Conservation (phyloP, 345 rosid species). For the Moringa oleifera region DNA sequence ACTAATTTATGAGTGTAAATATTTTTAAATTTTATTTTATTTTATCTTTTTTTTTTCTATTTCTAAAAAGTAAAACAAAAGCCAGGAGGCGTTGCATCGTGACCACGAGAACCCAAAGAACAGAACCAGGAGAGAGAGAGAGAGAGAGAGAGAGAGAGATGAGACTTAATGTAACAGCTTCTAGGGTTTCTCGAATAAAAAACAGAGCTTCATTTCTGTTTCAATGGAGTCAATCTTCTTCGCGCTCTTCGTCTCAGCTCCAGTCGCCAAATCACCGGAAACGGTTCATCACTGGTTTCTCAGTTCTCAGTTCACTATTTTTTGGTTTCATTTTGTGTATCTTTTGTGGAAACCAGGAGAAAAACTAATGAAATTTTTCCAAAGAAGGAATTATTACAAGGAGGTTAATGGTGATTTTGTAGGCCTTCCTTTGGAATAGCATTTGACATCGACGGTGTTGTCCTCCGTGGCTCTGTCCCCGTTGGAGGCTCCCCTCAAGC, state of each 20-base stretch:
- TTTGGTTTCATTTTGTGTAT: background rate
- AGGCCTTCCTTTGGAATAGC: conserved; percentile 46
- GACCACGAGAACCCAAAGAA: background rate
- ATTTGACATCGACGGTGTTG: conserved; percentile 47
- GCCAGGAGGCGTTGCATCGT: background rate
- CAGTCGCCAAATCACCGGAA: conserved; percentile 3
- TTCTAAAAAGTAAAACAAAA: too few relatives aligned
- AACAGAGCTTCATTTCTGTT: conserved; percentile 7
- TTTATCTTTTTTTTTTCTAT: too few relatives aligned
- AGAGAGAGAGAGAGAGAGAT: conserved; percentile 8
- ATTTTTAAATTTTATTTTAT: too few relatives aligned
- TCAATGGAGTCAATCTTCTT: conserved; percentile 6
- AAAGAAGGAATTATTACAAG: too few relatives aligned
- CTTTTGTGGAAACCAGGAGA: background rate
- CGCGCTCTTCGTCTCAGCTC: conserved; percentile 9
- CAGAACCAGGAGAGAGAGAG: background rate
- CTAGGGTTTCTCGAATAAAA: conserved; percentile 15
- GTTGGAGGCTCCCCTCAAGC: conserved; percentile 42
- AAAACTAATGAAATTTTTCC: background rate
- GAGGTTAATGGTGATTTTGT: background rate
- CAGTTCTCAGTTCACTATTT: background rate
- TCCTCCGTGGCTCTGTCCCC: conserved; percentile 37
- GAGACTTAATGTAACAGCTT: conserved; percentile 9
- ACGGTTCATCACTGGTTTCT: conserved; percentile 1
- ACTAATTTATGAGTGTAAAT: too few relatives aligned